Percentiles rank a stretch among this genome's conserved stretches.
Evolutionary conservation across 306 rosid species (phyloP).

Genomic region (Erythrophleum fordii): DNA sequence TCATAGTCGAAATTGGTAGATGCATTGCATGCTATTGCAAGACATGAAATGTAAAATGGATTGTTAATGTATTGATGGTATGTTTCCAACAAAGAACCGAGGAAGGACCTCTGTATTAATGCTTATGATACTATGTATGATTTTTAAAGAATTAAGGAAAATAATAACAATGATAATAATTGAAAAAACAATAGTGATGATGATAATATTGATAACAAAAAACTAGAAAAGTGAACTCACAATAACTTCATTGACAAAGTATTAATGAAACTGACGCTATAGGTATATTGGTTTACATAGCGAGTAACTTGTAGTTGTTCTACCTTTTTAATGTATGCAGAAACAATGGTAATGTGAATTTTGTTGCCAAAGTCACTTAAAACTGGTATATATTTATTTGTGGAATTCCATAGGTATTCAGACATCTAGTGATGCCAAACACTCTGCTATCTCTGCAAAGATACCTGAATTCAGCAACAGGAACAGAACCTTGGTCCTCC

Average conservation of each 20-base stretch:
- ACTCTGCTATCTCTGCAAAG: conserved; percentile 89
- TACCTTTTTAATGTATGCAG: conserved; percentile 8
- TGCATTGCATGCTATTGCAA: not conserved
- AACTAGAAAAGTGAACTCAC: not conserved
- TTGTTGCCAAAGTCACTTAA: conserved; percentile 17
- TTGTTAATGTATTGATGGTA: not conserved
- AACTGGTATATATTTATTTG: conserved; percentile 6
- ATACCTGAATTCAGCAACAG: conserved; percentile 82
- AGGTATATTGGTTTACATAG: not conserved
- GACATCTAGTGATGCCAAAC: conserved; percentile 86
- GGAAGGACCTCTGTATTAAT: not conserved
- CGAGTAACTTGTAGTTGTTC: conserved; percentile 4
- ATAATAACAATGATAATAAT: not conserved
- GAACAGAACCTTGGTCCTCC: conserved; percentile 86
- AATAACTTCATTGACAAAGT: not conserved
- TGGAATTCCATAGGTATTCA: conserved; percentile 70
- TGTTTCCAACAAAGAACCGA: not conserved
- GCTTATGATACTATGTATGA: not conserved
- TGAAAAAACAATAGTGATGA: not conserved
- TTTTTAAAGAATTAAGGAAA: not conserved
- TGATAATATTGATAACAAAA: not conserved
- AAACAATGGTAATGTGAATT: conserved; percentile 9
- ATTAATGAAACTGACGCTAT: not conserved
- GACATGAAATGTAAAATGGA: not conserved
- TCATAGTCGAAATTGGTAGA: not conserved